A percentile compares a stretch with the other conserved stretches of the same genome.
These are phyloP conservation scores for Umbelopsis ramanniana DNA, from an alignment of 192 early-diverging fungal species.

Conservation along the genomic window DNA sequence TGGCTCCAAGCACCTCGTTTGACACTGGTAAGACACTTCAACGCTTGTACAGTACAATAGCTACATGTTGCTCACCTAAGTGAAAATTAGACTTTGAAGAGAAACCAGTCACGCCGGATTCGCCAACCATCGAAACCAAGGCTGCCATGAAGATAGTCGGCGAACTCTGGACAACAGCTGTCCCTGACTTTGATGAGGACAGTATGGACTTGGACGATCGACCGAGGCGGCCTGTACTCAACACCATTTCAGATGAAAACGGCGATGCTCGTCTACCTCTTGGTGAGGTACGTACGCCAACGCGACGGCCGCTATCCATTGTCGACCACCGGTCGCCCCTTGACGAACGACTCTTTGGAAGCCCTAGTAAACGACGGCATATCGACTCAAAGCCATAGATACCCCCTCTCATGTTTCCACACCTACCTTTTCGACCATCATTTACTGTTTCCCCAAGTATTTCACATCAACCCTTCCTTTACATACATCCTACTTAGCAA, in stretches of 20 bases:
- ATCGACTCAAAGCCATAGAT: slow-evolving; percentile 11
- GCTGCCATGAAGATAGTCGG: slow-evolving; percentile 10
- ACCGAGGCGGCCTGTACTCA: background rate
- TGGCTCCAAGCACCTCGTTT: background rate
- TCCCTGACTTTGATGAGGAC: background rate
- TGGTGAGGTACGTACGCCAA: background rate
- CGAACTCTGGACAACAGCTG: slow-evolving; percentile 9
- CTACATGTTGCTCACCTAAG: too few species aligned
- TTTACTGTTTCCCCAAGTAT: background rate
- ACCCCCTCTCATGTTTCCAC: background rate
- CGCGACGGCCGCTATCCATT: background rate
- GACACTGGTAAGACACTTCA: background rate
- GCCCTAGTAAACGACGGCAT: slow-evolving; percentile 5
- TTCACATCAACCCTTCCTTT: background rate
- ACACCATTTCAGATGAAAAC: background rate
- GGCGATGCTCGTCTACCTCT: background rate
- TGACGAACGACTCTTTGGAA: background rate
- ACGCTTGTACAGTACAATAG: too few species aligned
- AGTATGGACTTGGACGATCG: slow-evolving; percentile 4
- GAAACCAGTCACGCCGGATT: background rate
- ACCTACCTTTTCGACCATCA: background rate
- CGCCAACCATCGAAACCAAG: slow-evolving; percentile 12
- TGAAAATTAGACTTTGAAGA: slow-evolving; percentile 1
- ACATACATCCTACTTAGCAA: background rate
- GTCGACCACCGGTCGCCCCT: background rate